Percentiles rank a stretch among this genome's conserved stretches.
Conservation (phyloP, 768 basidiomycete species). For the Termitomyces sp. region DNA sequence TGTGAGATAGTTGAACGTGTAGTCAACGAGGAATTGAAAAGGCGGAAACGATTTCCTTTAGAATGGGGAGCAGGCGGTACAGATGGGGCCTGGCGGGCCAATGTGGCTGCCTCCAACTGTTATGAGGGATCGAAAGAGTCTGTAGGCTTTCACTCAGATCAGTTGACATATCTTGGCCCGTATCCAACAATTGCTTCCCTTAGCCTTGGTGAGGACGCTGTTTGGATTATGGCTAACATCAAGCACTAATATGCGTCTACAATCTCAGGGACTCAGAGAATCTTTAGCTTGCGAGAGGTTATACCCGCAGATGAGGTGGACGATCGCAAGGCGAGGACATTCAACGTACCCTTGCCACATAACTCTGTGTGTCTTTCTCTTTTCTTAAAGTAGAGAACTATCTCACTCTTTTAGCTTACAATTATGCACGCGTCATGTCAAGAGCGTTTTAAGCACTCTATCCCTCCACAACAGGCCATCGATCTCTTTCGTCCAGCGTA, state of each 20-base stretch:
- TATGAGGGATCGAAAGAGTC: conserved; percentile 79
- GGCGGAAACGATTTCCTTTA: conserved; percentile 51
- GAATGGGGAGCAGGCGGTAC: conserved; percentile 53
- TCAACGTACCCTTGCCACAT: conserved; percentile 70
- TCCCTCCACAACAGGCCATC: conserved; percentile 66
- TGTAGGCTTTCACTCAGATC: conserved; percentile 81
- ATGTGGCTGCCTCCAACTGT: conserved; percentile 82
- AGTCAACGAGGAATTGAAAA: conserved; percentile 67
- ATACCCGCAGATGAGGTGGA: conserved; percentile 57
- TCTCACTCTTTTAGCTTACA: conserved; percentile 42
- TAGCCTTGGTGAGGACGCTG: conserved; percentile 54
- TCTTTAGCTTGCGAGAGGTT: conserved; percentile 74
- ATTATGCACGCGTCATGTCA: conserved; percentile 88
- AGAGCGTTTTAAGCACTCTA: conserved; percentile 75
- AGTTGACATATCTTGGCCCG: conserved; percentile 75
- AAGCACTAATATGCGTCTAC: background rate
- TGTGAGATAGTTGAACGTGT: conserved; percentile 63
- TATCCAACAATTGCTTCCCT: conserved; percentile 83
- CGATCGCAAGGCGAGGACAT: conserved; percentile 60
- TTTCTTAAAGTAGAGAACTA: background rate
- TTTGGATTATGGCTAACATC: background rate
- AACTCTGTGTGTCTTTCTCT: conserved; percentile 59
- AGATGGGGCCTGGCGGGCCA: conserved; percentile 58
- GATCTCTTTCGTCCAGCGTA: conserved; percentile 66
- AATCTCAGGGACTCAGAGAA: conserved; percentile 54